A percentile compares a stretch with the other conserved stretches of the same genome.
Conservation (phyloP, 495 filamentous ascomycete species). For the Aspergillus affinis region DNA sequence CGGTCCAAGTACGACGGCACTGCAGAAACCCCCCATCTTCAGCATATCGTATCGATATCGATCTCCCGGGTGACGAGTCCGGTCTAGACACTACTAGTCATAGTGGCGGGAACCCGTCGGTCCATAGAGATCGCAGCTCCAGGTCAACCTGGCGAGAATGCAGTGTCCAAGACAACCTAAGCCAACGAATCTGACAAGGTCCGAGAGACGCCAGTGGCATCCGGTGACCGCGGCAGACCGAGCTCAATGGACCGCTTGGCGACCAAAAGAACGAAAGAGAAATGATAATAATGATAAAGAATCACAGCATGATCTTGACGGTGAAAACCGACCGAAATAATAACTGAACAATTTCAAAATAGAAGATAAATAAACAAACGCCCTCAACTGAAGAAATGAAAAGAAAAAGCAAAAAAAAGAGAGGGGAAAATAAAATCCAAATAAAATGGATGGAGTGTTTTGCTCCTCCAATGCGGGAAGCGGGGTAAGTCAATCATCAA, state of each 20-base stretch:
- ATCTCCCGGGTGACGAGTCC: background rate
- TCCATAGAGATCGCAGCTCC: slow-evolving; percentile 5
- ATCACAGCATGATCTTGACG: too few species aligned
- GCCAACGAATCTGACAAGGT: slow-evolving; percentile 11
- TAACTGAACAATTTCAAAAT: too few species aligned
- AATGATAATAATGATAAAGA: too few species aligned
- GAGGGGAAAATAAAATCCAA: background rate
- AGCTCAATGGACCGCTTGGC: slow-evolving; percentile 24
- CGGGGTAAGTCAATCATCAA: background rate
- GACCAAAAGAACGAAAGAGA: background rate
- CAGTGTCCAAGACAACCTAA: slow-evolving; percentile 26
- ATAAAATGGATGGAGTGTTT: too few species aligned
- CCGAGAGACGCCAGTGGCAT: background rate
- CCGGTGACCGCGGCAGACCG: slow-evolving; percentile 8
- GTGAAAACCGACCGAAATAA: too few species aligned
- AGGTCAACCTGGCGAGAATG: slow-evolving; percentile 11
- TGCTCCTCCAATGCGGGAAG: background rate
- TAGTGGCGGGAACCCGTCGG: background rate
- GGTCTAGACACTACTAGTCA: slow-evolving; percentile 1
- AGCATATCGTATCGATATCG: background rate
- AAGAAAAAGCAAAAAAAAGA: background rate
- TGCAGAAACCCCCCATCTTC: background rate
- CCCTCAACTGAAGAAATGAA: background rate
- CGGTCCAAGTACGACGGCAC: background rate
- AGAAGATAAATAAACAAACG: too few species aligned